Base-by-base conservation (phyloP, 2,329 filamentous ascomycete genomes). In the Aaosphaeria pasadenensis region DNA sequence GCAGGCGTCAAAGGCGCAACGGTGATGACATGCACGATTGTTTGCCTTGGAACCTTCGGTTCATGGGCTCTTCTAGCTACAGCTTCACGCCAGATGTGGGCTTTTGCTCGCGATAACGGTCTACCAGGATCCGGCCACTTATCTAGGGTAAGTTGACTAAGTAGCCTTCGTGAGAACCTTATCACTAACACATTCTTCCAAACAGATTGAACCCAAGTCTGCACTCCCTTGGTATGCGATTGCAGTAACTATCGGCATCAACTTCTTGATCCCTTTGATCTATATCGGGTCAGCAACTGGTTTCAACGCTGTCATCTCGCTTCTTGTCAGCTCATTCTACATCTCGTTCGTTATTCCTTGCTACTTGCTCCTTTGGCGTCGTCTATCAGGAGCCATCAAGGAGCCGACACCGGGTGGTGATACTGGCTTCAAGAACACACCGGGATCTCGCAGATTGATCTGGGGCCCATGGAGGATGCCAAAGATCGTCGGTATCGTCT, bases 231-330 rank as follows among this genome's bases (percentile, higher is more conserved):
- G 75, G 30, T 36, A 47, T 30, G 40, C 48, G n/a, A 39, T 51
- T 11, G 32, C 36, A 6, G 2, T 39, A 28, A 49, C 50, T 11
- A 59, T 71, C 7, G 54, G 64, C 6, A 58, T 72, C 35, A 64
- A 64, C 29, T 57, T 64, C 28, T 58, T 78, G 4, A 66, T 80
- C 13, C 70, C 71, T 0, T 62, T 79, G 13, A 74, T 80, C 59
- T 77, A 78, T 53, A 71, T 80, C 48, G 77, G 75, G 4, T 60
- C 58, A 1, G 47, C 55, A 6, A 50, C 52, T 5, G 63, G 59
- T 4, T 66, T 65, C 54, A 62, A 59, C 41, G 59, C 53, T 13
- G 52, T 66, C 38, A 58, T 62, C n/a, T 63, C 60, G 6, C 13
- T 47, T 39, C 28, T 43, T 7, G 30, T 44, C 11, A 36, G 30